Evolutionary conservation across 768 basidiomycete genomes (phyloP).

Genomic region (Candolleomyces eurysporus): DNA sequence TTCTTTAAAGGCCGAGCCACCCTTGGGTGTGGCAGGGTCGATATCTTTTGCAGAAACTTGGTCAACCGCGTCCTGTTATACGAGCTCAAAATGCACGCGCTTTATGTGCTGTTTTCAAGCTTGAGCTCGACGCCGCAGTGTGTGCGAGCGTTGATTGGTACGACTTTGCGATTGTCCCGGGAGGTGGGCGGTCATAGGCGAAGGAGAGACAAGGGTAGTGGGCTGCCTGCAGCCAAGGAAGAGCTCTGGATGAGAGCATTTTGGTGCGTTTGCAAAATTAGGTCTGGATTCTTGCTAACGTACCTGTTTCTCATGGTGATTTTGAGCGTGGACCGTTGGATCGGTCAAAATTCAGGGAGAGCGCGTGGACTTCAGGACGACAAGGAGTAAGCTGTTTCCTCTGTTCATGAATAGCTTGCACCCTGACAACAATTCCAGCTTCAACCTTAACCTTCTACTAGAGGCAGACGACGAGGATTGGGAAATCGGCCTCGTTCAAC

Average conservation of each 20-base stretch:
- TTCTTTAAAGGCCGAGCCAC: too few relatives aligned
- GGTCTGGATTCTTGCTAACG: background rate
- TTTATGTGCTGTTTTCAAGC: slow-evolving; percentile 47
- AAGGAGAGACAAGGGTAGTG: slow-evolving; percentile 26
- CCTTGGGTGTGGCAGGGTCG: too few relatives aligned
- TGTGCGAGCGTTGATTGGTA: slow-evolving; percentile 61
- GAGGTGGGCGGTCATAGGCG: slow-evolving; percentile 70
- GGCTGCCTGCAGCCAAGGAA: slow-evolving; percentile 46
- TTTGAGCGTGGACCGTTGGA: slow-evolving; percentile 43
- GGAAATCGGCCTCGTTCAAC: slow-evolving; percentile 65
- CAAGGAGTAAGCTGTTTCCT: slow-evolving; percentile 50
- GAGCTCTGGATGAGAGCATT: slow-evolving; percentile 76
- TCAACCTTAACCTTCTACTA: slow-evolving; percentile 66
- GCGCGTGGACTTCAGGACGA: slow-evolving; percentile 73
- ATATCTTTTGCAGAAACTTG: slow-evolving; percentile 58
- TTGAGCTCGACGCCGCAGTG: slow-evolving; percentile 50
- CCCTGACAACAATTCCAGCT: slow-evolving; percentile 35
- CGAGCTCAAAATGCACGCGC: slow-evolving; percentile 70
- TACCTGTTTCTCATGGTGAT: slow-evolving; percentile 38
- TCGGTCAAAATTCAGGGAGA: slow-evolving; percentile 58
- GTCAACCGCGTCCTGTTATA: slow-evolving; percentile 59
- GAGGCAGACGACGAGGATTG: slow-evolving; percentile 73
- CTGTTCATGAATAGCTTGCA: background rate
- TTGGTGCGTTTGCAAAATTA: slow-evolving; percentile 35
- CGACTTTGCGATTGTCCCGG: slow-evolving; percentile 67